Evolutionary conservation across 2,329 filamentous ascomycete genomes (phyloP), one percentile per base, ranked within the genome.

Genomic region (Chaetomium sp.): DNA sequence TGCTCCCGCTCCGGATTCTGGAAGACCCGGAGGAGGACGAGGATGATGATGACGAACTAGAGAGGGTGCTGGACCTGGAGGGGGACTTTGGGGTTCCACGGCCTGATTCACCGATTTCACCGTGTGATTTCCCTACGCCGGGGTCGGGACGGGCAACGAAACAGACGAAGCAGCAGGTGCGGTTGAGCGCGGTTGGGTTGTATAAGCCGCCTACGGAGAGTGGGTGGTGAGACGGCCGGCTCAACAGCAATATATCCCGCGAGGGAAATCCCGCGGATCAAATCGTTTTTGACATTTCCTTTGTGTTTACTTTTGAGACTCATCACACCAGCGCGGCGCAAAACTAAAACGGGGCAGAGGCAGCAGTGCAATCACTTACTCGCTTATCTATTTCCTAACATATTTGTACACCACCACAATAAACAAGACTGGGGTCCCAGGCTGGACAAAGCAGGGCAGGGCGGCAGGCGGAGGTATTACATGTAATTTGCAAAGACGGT

Each of bases 121-220:
- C 64, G 35, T 54, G 36, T 6, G 62, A 62, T 27, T 58, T 60
- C 14, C 60, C 63, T 11, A 45, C 59, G 40, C 58, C 60, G 33
- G 53, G 61, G 41, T 57, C 65, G 19, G 61, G 66, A 48, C 66
- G 63, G 35, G 62, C 65, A n/a, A 72, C 65, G 19, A 62, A 66
- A 48, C 66, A 63, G 35, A 63, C 65, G n/a, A 72, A 69, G 58
- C 69, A 68, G 56, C 66, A 67, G 12, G 65, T 70, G 12, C 62
- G 70, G 45, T 64, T 72, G 59, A 72, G 70, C 44, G 70, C 70
- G 2, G 69, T 72, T n/a, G 70, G 70, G 2, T 59, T 56, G 14
- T 61, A 59, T 45, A 61, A 61, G 33, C 59, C 63, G 3, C 59
- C 61, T 33, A 56, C 65, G 43, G 67, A 67, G 49, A 60, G 59